phyloP scores from a whole-genome alignment of 495 filamentous ascomycete genomes.

The Penicillium goetzii region DNA sequence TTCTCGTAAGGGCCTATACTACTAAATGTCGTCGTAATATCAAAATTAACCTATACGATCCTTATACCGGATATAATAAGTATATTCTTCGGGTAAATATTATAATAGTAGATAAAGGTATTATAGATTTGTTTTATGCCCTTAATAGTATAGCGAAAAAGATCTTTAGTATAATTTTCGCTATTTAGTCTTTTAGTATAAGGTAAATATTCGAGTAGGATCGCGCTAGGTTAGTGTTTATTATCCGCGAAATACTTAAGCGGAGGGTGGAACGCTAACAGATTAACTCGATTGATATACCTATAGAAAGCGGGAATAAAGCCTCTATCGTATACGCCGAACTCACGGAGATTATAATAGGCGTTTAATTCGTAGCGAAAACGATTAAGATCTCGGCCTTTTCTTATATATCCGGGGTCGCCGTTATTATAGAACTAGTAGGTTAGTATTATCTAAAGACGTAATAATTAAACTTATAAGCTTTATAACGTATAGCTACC shows the following conservation, averaged over 20 bases:
- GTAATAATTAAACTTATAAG: slow-evolving; percentile 6
- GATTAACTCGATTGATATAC: slow-evolving; percentile 27
- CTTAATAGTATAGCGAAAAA: slow-evolving; percentile 23
- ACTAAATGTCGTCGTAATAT: slow-evolving; percentile 32
- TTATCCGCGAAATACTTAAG: slow-evolving; percentile 25
- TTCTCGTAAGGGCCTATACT: slow-evolving; percentile 12
- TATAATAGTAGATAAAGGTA: slow-evolving; percentile 25
- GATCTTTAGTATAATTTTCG: slow-evolving; percentile 31
- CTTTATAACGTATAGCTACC: slow-evolving; percentile 9
- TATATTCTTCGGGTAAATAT: slow-evolving; percentile 33
- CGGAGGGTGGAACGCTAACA: slow-evolving; percentile 21
- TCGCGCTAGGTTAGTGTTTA: slow-evolving; percentile 19
- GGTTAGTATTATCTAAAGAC: slow-evolving; percentile 2
- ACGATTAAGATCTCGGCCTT: slow-evolving; percentile 29
- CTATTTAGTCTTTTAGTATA: slow-evolving; percentile 27
- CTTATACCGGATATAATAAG: slow-evolving; percentile 24
- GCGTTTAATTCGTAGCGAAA: slow-evolving; percentile 32
- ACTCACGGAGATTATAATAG: slow-evolving; percentile 27
- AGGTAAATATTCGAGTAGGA: slow-evolving; percentile 29
- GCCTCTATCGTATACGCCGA: slow-evolving; percentile 23
- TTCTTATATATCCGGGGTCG: slow-evolving; percentile 23
- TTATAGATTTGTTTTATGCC: slow-evolving; percentile 21
- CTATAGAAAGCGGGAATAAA: slow-evolving; percentile 27
- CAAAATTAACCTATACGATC: slow-evolving; percentile 35
- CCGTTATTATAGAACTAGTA: slow-evolving; percentile 13